These are phyloP conservation scores for Cetradonia linearis DNA, from an alignment of 495 filamentous ascomycete species.

Conservation along the genomic window DNA sequence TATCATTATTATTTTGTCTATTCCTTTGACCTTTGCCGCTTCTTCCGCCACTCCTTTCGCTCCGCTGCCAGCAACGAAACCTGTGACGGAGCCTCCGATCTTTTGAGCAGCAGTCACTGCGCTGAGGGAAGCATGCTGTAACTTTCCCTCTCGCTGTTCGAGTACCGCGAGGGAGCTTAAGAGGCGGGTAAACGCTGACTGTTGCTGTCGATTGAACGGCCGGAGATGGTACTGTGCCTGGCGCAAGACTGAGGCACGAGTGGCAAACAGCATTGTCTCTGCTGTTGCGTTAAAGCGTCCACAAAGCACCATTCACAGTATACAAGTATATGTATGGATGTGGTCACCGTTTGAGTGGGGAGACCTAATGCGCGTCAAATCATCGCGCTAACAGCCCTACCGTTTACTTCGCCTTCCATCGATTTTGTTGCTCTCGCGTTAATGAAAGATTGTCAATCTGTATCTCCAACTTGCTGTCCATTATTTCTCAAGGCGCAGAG, in stretches of 20 bases:
- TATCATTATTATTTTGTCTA: slow-evolving; percentile 83
- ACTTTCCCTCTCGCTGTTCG: slow-evolving; percentile 84
- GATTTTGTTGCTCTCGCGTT: slow-evolving; percentile 8
- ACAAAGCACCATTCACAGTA: not conserved
- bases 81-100: slow-evolving; percentile 76
- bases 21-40: slow-evolving; percentile 77
- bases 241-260: slow-evolving; percentile 39
- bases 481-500: not conserved
- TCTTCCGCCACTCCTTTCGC: slow-evolving; percentile 73
- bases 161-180: slow-evolving; percentile 84
- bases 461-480: not conserved
- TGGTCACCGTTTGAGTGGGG: not conserved
- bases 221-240: slow-evolving; percentile 38
- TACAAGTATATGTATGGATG: not conserved
- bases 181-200: slow-evolving; percentile 52
- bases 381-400: slow-evolving; percentile 12
- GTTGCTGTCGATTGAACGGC: slow-evolving; percentile 30
- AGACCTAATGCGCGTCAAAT: not conserved
- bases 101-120: slow-evolving; percentile 80
- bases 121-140: slow-evolving; percentile 71
- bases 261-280: slow-evolving; percentile 34
- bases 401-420: slow-evolving; percentile 1
- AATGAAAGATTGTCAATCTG: slow-evolving; percentile 1
- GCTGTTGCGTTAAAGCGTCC: not conserved
- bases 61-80: slow-evolving; percentile 74